Percentiles rank a stretch among this genome's conserved stretches.
These are phyloP conservation scores for Urochloa ruziziensis DNA, from an alignment of 176 grass and related monocot species.

Conservation along the genomic window DNA sequence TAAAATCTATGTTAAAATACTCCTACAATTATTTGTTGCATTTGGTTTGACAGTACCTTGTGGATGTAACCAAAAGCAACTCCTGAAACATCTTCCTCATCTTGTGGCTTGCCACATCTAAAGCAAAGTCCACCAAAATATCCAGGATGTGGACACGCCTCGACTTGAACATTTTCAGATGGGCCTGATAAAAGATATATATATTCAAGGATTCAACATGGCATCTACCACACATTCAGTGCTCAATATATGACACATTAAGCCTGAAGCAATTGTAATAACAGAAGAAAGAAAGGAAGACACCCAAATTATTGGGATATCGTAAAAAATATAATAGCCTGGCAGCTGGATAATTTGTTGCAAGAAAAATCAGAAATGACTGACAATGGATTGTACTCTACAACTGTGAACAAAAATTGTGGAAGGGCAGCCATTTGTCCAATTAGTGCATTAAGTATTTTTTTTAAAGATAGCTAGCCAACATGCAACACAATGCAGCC, in stretches of 20 bases:
- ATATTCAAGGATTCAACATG: neutral
- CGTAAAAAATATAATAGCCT: neutral
- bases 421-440: neutral
- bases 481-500: constrained; percentile 1
- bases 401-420: neutral
- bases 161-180: constrained; percentile 38
- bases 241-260: neutral
- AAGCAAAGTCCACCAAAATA: constrained; percentile 59
- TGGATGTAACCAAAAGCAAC: constrained; percentile 87
- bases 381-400: neutral
- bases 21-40: neutral
- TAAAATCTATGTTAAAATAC: neutral
- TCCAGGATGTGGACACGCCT: constrained; percentile 68
- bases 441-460: neutral
- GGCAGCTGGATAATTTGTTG: neutral
- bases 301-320: neutral
- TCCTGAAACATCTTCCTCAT: constrained; percentile 66
- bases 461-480: neutral
- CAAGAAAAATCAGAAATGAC: constrained; percentile 4
- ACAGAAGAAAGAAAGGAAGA: neutral
- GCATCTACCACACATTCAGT: constrained; percentile 20
- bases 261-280: neutral
- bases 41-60: constrained; percentile 52
- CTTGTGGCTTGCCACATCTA: constrained; percentile 52
- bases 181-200: constrained; percentile 37